Evolutionary conservation across 2,329 filamentous ascomycete genomes (phyloP), one percentile per base, ranked within the genome.

Genomic region (Diaporthe caulivora): DNA sequence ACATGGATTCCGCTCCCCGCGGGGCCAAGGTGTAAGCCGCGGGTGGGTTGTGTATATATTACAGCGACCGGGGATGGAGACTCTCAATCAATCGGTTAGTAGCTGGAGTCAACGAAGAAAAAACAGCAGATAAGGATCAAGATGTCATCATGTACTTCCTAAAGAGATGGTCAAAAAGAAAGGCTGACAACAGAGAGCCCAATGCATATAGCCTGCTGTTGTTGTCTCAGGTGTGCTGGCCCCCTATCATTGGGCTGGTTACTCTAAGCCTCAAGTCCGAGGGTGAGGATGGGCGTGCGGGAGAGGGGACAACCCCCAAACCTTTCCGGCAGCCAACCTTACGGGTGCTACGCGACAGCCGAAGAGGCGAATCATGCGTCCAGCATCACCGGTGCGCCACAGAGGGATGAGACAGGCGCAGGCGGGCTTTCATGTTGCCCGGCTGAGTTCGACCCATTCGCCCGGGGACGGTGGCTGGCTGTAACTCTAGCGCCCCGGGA

Each of bases 321-420:
- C 49, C 57, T 26, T 51, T 70, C 47, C 37, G 24, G 24, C 64
- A 40, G 6, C 31, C 31, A 49, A 72, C 31, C 72, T 73, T 62
- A 71, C 49, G 57, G 64, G 53, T 69, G 70, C 44, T 68, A 72
- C 72, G 47, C 34, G 42, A 31, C 42, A 42, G 49, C 53, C 47
- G 55, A 53, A 47, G 24, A 71, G 72, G 72, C 62, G 29, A 74
- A 58, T 54, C 68, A 74, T 67, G 70, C 60, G 53, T 37, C 17
- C 57, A 37, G 67, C 40, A 71, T 54, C 72, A 51, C 58, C 51
- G 51, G 44, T 57, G 57, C 57, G 55, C 34, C 70, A 51, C 60
- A 62, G 44, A 47, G 31, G n/a, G 55, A 71, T 74, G 73, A 74
- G 73, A 74, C 73, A 72, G 70, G 55, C 55, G 49, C 64, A 44